phyloP scores from a whole-genome alignment of 257 asterid species.

The Oldenlandia corymbosa region DNA sequence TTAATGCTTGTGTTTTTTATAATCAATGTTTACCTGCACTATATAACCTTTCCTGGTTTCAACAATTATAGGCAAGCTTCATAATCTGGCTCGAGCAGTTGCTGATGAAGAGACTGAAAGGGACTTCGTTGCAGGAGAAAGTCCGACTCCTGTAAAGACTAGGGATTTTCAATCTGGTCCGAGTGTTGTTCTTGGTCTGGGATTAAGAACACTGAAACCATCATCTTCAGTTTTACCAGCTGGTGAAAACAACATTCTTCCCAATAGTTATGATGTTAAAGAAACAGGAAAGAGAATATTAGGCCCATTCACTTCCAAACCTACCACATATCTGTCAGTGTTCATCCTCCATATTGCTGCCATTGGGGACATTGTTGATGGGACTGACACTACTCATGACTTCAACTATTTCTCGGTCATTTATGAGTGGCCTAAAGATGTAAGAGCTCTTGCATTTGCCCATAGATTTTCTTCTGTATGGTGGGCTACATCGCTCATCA shows the following conservation, averaged over 20 bases:
- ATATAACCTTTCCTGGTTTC: conserved; percentile 16
- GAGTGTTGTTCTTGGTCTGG: conserved; percentile 80
- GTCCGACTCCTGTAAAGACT: conserved; percentile 54
- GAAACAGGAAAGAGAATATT: conserved; percentile 70
- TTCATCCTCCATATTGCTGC: conserved; percentile 97
- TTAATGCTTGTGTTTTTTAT: background rate
- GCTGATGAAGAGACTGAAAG: conserved; percentile 89
- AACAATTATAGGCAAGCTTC: conserved; percentile 72
- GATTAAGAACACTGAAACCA: conserved; percentile 64
- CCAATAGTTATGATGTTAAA: conserved; percentile 69
- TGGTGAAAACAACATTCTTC: conserved; percentile 46
- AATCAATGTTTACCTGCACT: background rate
- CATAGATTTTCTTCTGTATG: background rate
- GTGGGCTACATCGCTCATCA: background rate
- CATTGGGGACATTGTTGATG: conserved; percentile 96
- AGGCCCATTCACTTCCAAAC: conserved; percentile 73
- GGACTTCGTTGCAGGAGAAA: conserved; percentile 53
- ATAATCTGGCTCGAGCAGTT: conserved; percentile 93
- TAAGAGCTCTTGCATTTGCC: conserved; percentile 30
- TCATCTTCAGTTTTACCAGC: conserved; percentile 33
- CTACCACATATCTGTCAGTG: conserved; percentile 82
- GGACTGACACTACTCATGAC: conserved; percentile 98
- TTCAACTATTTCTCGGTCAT: conserved; percentile 93
- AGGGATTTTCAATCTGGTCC: conserved; percentile 44
- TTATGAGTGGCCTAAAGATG: conserved; percentile 99